phyloP scores from a whole-genome alignment of 1,284 basidiomycete species.

The Boletus sp. region DNA sequence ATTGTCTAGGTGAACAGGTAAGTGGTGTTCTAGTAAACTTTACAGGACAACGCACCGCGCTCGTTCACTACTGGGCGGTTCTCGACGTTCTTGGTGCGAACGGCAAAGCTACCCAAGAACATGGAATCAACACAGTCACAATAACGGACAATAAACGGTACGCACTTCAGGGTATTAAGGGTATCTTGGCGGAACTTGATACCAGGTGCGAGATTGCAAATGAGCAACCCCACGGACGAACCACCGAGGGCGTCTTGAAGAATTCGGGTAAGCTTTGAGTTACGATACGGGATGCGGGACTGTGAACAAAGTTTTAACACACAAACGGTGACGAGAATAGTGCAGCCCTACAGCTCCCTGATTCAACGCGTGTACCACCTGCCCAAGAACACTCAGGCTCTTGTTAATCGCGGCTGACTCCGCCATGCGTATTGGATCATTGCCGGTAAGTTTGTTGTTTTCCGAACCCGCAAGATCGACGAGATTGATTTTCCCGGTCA shows the following conservation, averaged over 20 bases:
- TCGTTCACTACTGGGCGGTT: conserved; percentile 75
- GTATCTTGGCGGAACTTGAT: conserved; percentile 78
- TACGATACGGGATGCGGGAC: conserved; percentile 80
- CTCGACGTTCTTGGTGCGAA: conserved; percentile 76
- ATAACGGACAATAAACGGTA: conserved; percentile 4
- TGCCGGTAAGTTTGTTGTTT: conserved; percentile 86
- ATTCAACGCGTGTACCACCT: conserved; percentile 82
- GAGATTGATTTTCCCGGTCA: conserved; percentile 76
- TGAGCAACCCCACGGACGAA: conserved; percentile 69
- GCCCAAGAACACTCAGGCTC: conserved; percentile 75
- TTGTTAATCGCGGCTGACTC: conserved; percentile 86
- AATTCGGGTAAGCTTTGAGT: conserved; percentile 79
- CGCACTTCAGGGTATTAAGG: conserved; percentile 78
- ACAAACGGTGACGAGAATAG: background rate
- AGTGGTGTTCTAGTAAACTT: background rate
- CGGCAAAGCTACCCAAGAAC: conserved; percentile 58
- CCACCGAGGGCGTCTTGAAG: conserved; percentile 85
- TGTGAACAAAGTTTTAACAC: conserved; percentile 30
- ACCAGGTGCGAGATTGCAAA: conserved; percentile 82
- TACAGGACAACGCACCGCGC: conserved; percentile 46
- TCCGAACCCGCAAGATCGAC: conserved; percentile 87
- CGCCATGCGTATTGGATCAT: conserved; percentile 75
- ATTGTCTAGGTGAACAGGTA: conserved; percentile 41
- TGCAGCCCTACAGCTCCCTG: conserved; percentile 55
- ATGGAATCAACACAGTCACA: background rate